Evolutionary conservation across 2,329 filamentous ascomycete species (phyloP), one percentile per base, ranked within the genome.

Genomic region (Teratosphaeria gauchensis): DNA sequence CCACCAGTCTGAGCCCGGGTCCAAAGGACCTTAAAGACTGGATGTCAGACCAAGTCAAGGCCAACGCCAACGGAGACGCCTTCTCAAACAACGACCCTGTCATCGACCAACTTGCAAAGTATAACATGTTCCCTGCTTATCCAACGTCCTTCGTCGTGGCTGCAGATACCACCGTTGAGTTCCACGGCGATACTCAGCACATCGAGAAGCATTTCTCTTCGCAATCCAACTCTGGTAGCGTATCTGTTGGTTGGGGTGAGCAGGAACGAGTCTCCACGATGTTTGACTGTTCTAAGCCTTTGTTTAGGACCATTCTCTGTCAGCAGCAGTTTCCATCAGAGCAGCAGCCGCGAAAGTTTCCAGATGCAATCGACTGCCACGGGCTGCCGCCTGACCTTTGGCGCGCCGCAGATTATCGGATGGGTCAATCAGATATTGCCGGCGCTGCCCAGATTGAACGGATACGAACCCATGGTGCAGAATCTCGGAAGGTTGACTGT

Each of bases 261-360:
- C 24, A 28, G 24, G 4, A 28, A 28, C 4, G 24, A 28, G 24
- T 28, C 4, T 2, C 24, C 24, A 4, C 24, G 24, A 2, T 28
- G 24, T 28, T 2, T 28, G 24, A 28, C 4, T 28, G 4, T 28
- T 28, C 24, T 28, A 28, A 28, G 24, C 24, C 24, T 28, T 2
- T 28, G 24, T 28, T 4, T 28, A 28, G 52, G 52, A 28, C 52
- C 52, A 2, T 54, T 54, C 52, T 28, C 19, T 5, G 52, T 54
- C 7, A 54, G 52, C 52, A 54, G 52, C 52, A 54, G 52, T n/a
- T 54, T 54, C n/a, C 52, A 54, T 54, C 52, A 54, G 52, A 32
- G 19, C 52, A 54, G 52, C 52, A 54, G 52, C 52, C 19, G 28
- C 6, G 21, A 54, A 24, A 54, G 52, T 24, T 54, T 54, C 9